A percentile compares a stretch with the other conserved stretches of the same genome.
phyloP scores from a whole-genome alignment of 495 filamentous ascomycete species.

The Saxophila tyrrhenica region DNA sequence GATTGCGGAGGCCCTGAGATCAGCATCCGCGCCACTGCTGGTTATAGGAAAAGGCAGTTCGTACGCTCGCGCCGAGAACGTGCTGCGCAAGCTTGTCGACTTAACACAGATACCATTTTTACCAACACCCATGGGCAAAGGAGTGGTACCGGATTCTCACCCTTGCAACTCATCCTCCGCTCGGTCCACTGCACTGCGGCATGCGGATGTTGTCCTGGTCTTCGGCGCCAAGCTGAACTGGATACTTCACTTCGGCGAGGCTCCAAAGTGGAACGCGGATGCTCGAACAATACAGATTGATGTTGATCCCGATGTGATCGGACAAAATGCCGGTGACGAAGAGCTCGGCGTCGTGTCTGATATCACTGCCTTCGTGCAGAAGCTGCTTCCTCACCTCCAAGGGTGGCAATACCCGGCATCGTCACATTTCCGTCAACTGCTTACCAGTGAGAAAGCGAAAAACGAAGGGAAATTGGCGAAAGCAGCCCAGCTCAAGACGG shows the following conservation, averaged over 20 bases:
- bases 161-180: slow-evolving; percentile 45
- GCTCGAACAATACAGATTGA: slow-evolving; percentile 52
- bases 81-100: slow-evolving; percentile 37
- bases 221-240: slow-evolving; percentile 53
- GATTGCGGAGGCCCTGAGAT: slow-evolving; percentile 36
- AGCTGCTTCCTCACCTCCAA: slow-evolving; percentile 32
- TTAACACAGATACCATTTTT: slow-evolving; percentile 44
- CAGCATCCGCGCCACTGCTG: slow-evolving; percentile 42
- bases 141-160: slow-evolving; percentile 47
- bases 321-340: slow-evolving; percentile 37
- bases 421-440: slow-evolving; percentile 24
- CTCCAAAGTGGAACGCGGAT: slow-evolving; percentile 44
- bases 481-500: slow-evolving; percentile 13
- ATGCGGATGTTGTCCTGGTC: slow-evolving; percentile 49
- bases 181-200: slow-evolving; percentile 44
- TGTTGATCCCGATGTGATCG: slow-evolving; percentile 46
- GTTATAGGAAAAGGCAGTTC: slow-evolving; percentile 51
- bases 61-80: slow-evolving; percentile 41
- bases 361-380: slow-evolving; percentile 38
- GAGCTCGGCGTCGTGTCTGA: slow-evolving; percentile 44
- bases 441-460: slow-evolving; percentile 32
- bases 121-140: slow-evolving; percentile 54
- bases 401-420: slow-evolving; percentile 35
- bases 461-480: slow-evolving; percentile 36
- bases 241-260: slow-evolving; percentile 52